Conservation (phyloP, 1,284 basidiomycete genomes). For the Ganoderma multipileum region DNA sequence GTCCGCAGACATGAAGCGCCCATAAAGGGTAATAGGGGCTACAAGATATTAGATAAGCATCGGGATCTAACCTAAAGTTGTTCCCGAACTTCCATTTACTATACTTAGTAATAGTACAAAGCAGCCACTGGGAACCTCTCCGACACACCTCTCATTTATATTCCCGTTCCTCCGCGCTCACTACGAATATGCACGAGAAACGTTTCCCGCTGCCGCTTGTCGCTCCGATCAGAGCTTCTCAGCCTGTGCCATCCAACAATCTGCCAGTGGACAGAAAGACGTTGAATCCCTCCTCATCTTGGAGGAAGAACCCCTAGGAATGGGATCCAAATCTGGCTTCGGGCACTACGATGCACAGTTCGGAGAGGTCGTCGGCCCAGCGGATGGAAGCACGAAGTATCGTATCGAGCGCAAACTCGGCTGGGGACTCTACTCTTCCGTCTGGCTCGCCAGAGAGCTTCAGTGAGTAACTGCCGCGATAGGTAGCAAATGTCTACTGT, state of each 20-base stretch:
- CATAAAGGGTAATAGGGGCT: background rate
- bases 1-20: no score
- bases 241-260: background rate
- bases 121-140: no score
- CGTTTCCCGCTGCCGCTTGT: background rate
- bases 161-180: background rate
- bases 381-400: background rate
- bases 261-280: background rate
- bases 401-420: background rate
- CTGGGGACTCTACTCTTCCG: background rate
- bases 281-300: background rate
- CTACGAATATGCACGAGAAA: background rate
- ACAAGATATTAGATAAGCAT: background rate
- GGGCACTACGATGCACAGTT: background rate
- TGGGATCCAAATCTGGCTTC: background rate
- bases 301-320: background rate
- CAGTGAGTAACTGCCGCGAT: background rate
- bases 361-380: background rate
- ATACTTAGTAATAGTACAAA: no score
- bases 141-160: background rate
- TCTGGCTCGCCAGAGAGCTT: background rate
- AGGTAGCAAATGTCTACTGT: no score
- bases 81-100: no score
- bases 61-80: background rate
- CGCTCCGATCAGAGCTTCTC: background rate